phyloP scores from a whole-genome alignment of 257 asterid genomes.

The Gentiana macrophylla region DNA sequence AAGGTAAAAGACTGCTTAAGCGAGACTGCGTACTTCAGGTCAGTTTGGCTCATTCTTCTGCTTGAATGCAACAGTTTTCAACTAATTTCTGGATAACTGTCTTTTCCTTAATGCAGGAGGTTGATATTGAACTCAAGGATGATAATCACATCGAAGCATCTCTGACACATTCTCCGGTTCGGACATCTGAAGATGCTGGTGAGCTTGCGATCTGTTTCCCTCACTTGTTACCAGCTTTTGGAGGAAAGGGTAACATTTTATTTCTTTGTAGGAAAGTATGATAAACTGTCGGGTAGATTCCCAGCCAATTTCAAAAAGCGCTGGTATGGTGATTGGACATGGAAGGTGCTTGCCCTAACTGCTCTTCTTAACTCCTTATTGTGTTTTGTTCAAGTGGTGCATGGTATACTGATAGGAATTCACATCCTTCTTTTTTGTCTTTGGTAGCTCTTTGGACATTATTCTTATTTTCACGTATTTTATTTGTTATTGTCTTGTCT shows the following conservation, averaged over 20 bases:
- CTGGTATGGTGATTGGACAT: constrained; percentile 79
- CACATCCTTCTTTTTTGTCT: no score
- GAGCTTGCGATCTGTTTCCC: constrained; percentile 13
- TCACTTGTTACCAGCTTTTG: background rate
- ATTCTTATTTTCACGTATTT: no score
- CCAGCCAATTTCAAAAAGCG: constrained; percentile 49
- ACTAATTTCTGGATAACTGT: background rate
- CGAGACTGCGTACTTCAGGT: background rate
- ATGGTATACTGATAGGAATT: no score
- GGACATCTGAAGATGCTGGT: constrained; percentile 32
- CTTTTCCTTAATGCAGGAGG: constrained; percentile 32
- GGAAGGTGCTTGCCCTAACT: constrained; percentile 31
- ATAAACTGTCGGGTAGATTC: constrained; percentile 12
- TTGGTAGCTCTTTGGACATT: no score
- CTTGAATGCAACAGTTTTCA: background rate
- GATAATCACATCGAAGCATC: constrained; percentile 22
- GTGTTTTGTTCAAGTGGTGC: no score
- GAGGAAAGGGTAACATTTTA: constrained; percentile 5
- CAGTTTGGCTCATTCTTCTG: background rate
- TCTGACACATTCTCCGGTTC: constrained; percentile 18
- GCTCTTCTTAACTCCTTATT: background rate
- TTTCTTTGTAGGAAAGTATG: constrained; percentile 29
- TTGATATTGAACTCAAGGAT: constrained; percentile 16
- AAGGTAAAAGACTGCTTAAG: constrained; percentile 14
- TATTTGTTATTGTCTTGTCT: no score